Evolutionary conservation across 371 early-diverging fungal genomes (phyloP).

Genomic region (Mucor circinelloides): DNA sequence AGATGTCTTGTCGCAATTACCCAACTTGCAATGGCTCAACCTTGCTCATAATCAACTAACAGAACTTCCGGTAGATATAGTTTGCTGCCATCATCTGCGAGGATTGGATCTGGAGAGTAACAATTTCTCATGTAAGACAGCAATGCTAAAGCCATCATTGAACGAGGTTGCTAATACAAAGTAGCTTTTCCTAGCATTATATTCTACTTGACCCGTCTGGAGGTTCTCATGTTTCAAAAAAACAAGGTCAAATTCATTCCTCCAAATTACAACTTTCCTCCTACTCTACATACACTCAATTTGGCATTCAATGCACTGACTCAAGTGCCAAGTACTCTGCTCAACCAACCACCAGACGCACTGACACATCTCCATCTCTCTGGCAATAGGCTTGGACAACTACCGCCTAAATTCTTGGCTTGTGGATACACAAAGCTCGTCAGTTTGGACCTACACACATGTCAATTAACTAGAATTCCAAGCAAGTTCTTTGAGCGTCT

Average conservation of each 20-base stretch:
- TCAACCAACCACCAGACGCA: conserved; percentile 38
- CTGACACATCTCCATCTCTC: conserved; percentile 63
- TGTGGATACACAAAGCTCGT: conserved; percentile 49
- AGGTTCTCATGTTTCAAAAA: conserved; percentile 47
- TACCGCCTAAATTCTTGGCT: conserved; percentile 51
- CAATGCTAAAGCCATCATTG: background rate
- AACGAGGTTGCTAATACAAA: background rate
- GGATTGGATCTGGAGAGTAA: conserved; percentile 70
- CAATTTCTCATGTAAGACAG: conserved; percentile 34
- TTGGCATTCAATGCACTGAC: conserved; percentile 50
- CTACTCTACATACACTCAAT: conserved; percentile 43
- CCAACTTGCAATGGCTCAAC: conserved; percentile 37
- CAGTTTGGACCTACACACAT: conserved; percentile 70
- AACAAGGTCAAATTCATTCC: conserved; percentile 45
- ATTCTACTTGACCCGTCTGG: conserved; percentile 34
- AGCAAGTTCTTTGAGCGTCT: conserved; percentile 24
- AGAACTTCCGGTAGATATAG: conserved; percentile 56
- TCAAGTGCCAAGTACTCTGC: conserved; percentile 49
- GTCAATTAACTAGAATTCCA: conserved; percentile 45
- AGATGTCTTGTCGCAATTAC: conserved; percentile 22
- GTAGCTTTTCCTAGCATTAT: conserved; percentile 56
- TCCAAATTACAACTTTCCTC: conserved; percentile 30
- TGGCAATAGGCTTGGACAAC: conserved; percentile 50
- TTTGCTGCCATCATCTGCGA: conserved; percentile 53
- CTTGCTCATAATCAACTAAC: conserved; percentile 29